Percentiles rank a stretch among this genome's conserved stretches.
Evolutionary conservation across 768 basidiomycete genomes (phyloP).

Genomic region (Phaffia australis): DNA sequence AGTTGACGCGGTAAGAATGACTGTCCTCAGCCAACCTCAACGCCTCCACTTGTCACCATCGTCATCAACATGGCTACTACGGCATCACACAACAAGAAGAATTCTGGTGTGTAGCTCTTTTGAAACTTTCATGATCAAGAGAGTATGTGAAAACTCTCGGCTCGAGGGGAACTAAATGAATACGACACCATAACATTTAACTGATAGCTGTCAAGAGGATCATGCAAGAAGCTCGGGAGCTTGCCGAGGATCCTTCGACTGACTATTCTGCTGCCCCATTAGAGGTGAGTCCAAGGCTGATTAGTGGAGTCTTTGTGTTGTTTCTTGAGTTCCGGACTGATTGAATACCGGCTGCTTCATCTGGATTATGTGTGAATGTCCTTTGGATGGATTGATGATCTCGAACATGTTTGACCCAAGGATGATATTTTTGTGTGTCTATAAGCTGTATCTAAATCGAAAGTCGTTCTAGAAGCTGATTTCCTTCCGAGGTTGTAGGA

Average conservation of each 20-base stretch:
- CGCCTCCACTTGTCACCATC: background rate
- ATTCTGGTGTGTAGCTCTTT: slow-evolving; percentile 51
- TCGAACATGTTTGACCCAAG: slow-evolving; percentile 37
- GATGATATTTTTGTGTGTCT: slow-evolving; percentile 76
- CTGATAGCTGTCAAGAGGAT: slow-evolving; percentile 80
- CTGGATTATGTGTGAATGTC: slow-evolving; percentile 21
- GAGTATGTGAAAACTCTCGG: too few species aligned
- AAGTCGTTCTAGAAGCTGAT: background rate
- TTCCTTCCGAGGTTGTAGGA: slow-evolving; percentile 42
- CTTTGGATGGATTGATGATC: background rate
- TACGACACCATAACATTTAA: background rate
- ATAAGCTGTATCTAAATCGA: background rate
- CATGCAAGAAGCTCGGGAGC: slow-evolving; percentile 87
- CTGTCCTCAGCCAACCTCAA: background rate
- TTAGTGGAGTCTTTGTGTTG: background rate
- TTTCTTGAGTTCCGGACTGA: background rate
- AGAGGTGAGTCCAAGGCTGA: slow-evolving; percentile 61
- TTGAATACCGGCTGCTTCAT: background rate
- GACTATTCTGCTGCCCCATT: slow-evolving; percentile 73
- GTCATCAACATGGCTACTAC: slow-evolving; percentile 32
- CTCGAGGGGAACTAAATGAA: background rate
- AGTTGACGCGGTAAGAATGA: too few species aligned
- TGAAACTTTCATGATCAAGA: background rate
- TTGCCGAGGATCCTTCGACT: slow-evolving; percentile 68
- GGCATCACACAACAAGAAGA: slow-evolving; percentile 70